phyloP scores from a whole-genome alignment of 352 stramenopile genomes.

The Phytopythium mirpurense region DNA sequence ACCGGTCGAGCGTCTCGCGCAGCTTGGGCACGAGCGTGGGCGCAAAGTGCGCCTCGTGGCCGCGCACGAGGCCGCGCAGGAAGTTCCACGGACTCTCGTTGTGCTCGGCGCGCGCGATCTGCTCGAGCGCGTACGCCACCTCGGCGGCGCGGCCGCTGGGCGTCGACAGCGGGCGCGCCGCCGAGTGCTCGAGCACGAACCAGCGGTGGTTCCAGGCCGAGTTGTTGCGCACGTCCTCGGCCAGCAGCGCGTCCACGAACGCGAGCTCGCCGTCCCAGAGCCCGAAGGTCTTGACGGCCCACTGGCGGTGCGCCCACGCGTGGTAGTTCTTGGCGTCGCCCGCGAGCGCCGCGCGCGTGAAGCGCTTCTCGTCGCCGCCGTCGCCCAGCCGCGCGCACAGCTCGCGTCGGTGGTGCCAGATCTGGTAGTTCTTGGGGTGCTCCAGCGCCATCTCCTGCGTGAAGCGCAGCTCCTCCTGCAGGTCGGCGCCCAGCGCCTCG shows the following conservation, averaged over 20 bases:
- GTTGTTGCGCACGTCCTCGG: conserved; percentile 96
- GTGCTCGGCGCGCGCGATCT: conserved; percentile 65
- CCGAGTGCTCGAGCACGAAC: conserved; percentile 74
- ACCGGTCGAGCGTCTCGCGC: conserved; percentile 25
- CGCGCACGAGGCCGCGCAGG: conserved; percentile 61
- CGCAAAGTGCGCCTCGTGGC: conserved; percentile 41
- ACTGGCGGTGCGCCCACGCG: conserved; percentile 97
- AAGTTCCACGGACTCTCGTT: conserved; percentile 94
- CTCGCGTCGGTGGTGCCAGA: conserved; percentile 97
- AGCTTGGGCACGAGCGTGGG: conserved; percentile 33
- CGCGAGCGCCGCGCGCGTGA: conserved; percentile 89
- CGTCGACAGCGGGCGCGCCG: conserved; percentile 17
- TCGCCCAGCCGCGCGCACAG: conserved; percentile 86
- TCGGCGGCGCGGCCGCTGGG: conserved; percentile 46
- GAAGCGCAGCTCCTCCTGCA: conserved; percentile 65
- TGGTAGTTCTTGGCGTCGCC: conserved; percentile 99
- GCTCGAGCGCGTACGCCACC: conserved; percentile 65
- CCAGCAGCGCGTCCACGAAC: conserved; percentile 87
- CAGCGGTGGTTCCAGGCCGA: conserved; percentile 90
- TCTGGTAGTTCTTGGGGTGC: conserved; percentile 99
- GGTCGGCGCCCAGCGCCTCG: conserved; percentile 61
- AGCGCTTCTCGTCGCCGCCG: conserved; percentile 87
- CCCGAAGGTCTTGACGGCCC: conserved; percentile 83
- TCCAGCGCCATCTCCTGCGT: conserved; percentile 84
- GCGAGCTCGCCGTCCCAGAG: conserved; percentile 93